Conservation (phyloP, 805 yeast species). For the Scheffersomyces amazonensis region DNA sequence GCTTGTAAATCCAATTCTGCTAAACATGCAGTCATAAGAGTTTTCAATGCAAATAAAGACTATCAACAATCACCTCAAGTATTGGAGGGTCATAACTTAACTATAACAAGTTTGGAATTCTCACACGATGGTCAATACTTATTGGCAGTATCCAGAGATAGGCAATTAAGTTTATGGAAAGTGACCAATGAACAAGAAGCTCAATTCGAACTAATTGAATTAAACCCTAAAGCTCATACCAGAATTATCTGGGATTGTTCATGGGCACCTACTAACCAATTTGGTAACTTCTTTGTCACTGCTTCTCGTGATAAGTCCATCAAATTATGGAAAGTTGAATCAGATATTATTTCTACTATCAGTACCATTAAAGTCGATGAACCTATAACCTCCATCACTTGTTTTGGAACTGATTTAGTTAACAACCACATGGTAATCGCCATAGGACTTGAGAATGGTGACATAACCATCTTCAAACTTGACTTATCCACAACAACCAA, state of each 20-base stretch:
- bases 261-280: conserved; percentile 59
- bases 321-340: conserved; percentile 64
- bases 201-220: conserved; percentile 37
- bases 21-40: conserved; percentile 80
- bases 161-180: conserved; percentile 78
- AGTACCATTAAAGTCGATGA: conserved; percentile 41
- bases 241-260: conserved; percentile 95
- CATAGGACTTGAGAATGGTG: conserved; percentile 73
- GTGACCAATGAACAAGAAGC: conserved; percentile 27
- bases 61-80: conserved; percentile 43
- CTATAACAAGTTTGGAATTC: conserved; percentile 80
- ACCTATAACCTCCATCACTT: conserved; percentile 70
- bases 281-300: conserved; percentile 57
- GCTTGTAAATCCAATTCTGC: conserved; percentile 87
- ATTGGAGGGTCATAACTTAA: conserved; percentile 71
- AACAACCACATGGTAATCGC: conserved; percentile 37
- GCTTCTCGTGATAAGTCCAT: conserved; percentile 83
- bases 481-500: conserved; percentile 21
- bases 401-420: conserved; percentile 25
- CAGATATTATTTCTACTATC: conserved; percentile 29
- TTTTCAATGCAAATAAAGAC: conserved; percentile 63
- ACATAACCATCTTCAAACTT: conserved; percentile 44
- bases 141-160: conserved; percentile 83
- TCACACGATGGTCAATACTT: conserved; percentile 65
- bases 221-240: conserved; percentile 73